Evolutionary conservation across 495 filamentous ascomycete genomes (phyloP).

Genomic region (Daldinia grandis): DNA sequence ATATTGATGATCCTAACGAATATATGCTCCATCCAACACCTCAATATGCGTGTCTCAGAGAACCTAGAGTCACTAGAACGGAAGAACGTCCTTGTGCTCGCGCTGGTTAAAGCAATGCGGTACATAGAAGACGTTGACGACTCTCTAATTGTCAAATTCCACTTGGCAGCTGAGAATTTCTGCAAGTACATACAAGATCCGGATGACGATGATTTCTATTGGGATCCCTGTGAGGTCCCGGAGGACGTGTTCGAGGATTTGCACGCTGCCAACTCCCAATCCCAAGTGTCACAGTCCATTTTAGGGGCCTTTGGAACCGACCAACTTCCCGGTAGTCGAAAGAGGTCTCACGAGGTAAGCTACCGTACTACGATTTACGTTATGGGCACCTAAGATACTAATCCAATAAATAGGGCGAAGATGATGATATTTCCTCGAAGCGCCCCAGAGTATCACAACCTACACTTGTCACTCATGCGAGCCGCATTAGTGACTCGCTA

Average conservation of each 20-base stretch:
- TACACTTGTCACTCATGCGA: slow-evolving; percentile 32
- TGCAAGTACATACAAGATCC: slow-evolving; percentile 46
- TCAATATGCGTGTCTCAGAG: slow-evolving; percentile 49
- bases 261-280: slow-evolving; percentile 24
- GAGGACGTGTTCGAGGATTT: slow-evolving; percentile 50
- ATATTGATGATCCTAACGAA: slow-evolving; percentile 48
- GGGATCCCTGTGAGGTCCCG: slow-evolving; percentile 48
- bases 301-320: slow-evolving; percentile 9
- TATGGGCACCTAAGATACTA: slow-evolving; percentile 3
- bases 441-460: slow-evolving; percentile 42
- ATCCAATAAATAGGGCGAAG: slow-evolving; percentile 42
- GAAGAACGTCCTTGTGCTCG: slow-evolving; percentile 52
- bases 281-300: slow-evolving; percentile 16
- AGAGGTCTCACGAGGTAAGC: slow-evolving; percentile 52
- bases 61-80: slow-evolving; percentile 47
- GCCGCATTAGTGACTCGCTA: slow-evolving; percentile 37
- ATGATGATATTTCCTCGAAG: slow-evolving; percentile 37
- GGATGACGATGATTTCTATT: slow-evolving; percentile 44
- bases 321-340: slow-evolving; percentile 38
- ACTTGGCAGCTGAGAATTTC: slow-evolving; percentile 50
- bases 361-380: background rate
- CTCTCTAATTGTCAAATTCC: slow-evolving; percentile 35
- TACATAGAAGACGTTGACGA: slow-evolving; percentile 45
- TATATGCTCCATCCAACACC: slow-evolving; percentile 56
- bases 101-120: slow-evolving; percentile 42